Base-by-base conservation (phyloP, 768 basidiomycete species). In the Hypholoma fasciculare region DNA sequence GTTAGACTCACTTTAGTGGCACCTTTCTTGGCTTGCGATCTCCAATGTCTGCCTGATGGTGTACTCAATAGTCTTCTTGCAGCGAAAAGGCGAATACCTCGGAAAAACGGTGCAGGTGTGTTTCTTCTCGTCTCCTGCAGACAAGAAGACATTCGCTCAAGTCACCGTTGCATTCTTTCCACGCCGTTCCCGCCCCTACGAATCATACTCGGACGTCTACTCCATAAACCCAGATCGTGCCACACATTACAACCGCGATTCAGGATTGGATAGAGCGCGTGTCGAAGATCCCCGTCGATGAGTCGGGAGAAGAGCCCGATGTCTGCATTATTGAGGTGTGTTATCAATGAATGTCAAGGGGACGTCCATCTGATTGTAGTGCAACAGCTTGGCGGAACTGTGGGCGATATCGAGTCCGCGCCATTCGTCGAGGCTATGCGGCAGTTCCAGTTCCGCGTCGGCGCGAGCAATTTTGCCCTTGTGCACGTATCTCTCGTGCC, bases 391-490 rank as follows among this genome's bases (percentile, higher is more conserved):
- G 96, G 96, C 56, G 96, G 96, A 19, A 99, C 96, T 0, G 96
- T 99, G 14, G 96, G 96, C 46, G 96, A 99, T 67, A 99, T 99
- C 70, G 96, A 99, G 67, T 97, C 94, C 6, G 96, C 96, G 3
- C 96, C 96, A 2, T 99, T 99, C 72, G 82, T 99, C 47, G 96
- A 99, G 72, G 96, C 96, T 0, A 95, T 99, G 90, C 88, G 96
- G n/a, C 96, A 99, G 72, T 99, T 99, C 82, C 96, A 99, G 70
- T 98, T 98, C 80, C 89, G 96, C 56, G 96, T 98, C 19, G 96
- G 96, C 16, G 84, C 90, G 69, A 92, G 94, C 58, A 98, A 98
- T 75, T 98, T 98, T 70, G 96, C 96, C 0, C 85, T 98, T 54
- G 88, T 98, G 59, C 96, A 98, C 64, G 96, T 99, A 49, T 96